Base-by-base conservation (phyloP, 225 moss, liverwort and hornwort genomes). In the Thuidium tamariscinum region DNA sequence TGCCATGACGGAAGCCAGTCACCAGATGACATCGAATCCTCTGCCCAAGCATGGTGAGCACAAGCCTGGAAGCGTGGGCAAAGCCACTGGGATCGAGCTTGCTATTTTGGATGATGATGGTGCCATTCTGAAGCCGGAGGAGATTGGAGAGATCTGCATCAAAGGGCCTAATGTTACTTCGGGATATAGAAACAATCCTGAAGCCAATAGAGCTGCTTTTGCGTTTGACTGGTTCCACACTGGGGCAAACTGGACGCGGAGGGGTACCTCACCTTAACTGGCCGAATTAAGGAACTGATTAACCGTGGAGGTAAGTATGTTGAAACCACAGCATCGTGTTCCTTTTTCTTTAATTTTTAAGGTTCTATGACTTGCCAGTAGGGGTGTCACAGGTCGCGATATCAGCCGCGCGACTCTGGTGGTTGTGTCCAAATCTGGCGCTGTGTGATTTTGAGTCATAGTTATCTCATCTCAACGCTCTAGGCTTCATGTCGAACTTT, bases 1-100 rank as follows among this genome's bases (percentile, higher is more conserved):
- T 79, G 99, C 99, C 26, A 99, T 99, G 99, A 97, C 99, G 74
- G 99, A 99, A 85, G 99, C 99, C 29, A 97, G 97, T 83, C 99
- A 99, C 83, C 99, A 99, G 88, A 99, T 99, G 97, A 95, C 99
- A 22, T 91, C 95, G 22, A 99, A 99, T 73, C 99, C 99, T 48
- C 87, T 99, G 77, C 97, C 99, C 23, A 51, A 91, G 37, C 91
- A 95, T 84, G 99, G 99, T 36, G 89, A 91, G 55, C 97, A 96
- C 87, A 99, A 99, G 61, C 90, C 97, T 14, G 99, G 99, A 32
- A 97, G 94, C 32, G 99, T 99, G 13, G 99, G 99, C 8, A 99
- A 97, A 83, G 85, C 94, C 39, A 97, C 97, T 21, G 99, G 99
- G 34, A 93, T 99, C 65, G 91, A 99, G 73, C 94, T 99, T 64